Base-by-base conservation (phyloP, 345 rosid species). In the Nasturtium officinale region DNA sequence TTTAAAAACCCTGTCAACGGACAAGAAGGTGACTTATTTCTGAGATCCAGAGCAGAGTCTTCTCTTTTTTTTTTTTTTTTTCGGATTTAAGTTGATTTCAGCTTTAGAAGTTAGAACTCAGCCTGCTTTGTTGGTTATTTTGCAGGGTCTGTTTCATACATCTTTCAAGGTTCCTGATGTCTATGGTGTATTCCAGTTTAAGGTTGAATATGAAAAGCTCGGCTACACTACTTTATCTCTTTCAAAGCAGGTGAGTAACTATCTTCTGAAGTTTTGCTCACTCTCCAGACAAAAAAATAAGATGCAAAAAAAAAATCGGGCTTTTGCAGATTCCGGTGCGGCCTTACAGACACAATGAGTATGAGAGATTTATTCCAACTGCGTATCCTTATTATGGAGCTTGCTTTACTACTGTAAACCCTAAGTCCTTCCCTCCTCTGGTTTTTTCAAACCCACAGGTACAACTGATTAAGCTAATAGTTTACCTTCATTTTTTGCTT, bases 121-220 rank as follows among this genome's bases (percentile, higher is more conserved):
- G 59, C 21, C 26, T 62, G 54, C 29, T 75, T 28, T 40, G 42
- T 69, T 53, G 12, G 57, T 23, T 38, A 28, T 35, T 78, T 57
- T 72, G 72, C 85, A 89, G 91, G 90, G 96, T 46, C 60, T 89
- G 45, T 89, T 82, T 53, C 78, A 76, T 47, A 69, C 91, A 56
- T 80, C 91, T 46, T 89, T 87, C 74, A 84, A 77, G 86, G 91
- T 89, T 72, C 90, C 91, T 51, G 90, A 89, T 84, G 87, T 89
- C 11, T 87, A 89, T 69, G 89, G 90, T 28, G 90, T 89, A 59
- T 89, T 89, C 81, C 91, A 89, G 71, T 89, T 87, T 65, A 89
- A 87, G 80, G 84, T 87, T 67, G 96, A 89, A 72, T 87, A 89
- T 73, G 76, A 85, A 60, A 84, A 77, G 79, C 86, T 89, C 6